phyloP scores from a whole-genome alignment of 371 early-diverging fungal species.

The Catenaria anguillulae region DNA sequence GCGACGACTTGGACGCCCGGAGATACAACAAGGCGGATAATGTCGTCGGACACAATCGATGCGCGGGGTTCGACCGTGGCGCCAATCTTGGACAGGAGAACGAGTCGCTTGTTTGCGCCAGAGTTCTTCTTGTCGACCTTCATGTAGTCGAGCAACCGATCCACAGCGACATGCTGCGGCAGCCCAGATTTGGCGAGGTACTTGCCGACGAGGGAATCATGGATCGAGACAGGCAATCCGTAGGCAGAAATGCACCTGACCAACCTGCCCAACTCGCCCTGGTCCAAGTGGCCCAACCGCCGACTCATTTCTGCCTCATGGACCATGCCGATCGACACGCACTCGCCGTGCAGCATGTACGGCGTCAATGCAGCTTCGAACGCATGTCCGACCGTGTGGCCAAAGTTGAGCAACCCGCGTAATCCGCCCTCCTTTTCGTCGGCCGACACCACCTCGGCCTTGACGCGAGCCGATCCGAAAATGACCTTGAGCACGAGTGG shows the following conservation, averaged over 20 bases:
- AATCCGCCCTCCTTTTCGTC: conserved; percentile 93
- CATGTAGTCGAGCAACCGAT: conserved; percentile 75
- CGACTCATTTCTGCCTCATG: conserved; percentile 88
- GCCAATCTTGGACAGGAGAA: conserved; percentile 73
- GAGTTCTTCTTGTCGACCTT: conserved; percentile 91
- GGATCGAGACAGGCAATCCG: conserved; percentile 67
- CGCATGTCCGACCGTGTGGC: conserved; percentile 93
- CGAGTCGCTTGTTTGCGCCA: conserved; percentile 81
- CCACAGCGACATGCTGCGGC: conserved; percentile 42
- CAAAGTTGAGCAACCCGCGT: conserved; percentile 90
- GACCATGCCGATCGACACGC: conserved; percentile 87
- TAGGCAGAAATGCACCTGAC: conserved; percentile 72
- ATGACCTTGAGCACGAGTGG: conserved; percentile 64
- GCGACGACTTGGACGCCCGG: conserved; percentile 57
- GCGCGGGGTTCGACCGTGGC: conserved; percentile 68
- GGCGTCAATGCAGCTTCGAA: conserved; percentile 87
- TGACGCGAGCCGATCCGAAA: conserved; percentile 73
- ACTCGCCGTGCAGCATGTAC: conserved; percentile 87
- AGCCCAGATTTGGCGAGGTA: not conserved
- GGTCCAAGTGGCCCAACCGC: conserved; percentile 66
- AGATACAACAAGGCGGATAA: conserved; percentile 64
- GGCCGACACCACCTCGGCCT: conserved; percentile 84
- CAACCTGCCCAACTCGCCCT: conserved; percentile 79
- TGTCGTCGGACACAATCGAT: conserved; percentile 60
- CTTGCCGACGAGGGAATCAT: conserved; percentile 55